Evolutionary conservation across 768 basidiomycete genomes (phyloP).

Genomic region (Chalciporus chontae): DNA sequence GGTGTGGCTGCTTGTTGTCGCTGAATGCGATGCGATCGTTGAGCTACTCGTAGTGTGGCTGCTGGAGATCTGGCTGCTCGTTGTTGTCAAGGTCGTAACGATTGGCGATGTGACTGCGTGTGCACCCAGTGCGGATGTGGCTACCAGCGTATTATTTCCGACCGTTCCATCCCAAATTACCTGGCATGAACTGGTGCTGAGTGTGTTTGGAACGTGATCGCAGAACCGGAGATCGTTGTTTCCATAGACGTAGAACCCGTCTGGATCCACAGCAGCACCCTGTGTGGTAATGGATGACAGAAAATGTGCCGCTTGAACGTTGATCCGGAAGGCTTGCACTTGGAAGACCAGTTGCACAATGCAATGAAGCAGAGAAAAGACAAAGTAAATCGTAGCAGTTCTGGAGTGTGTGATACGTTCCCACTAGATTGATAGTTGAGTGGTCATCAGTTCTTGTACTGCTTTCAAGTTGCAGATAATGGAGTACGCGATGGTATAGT

Average conservation of each 20-base stretch:
- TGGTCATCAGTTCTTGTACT: neutral
- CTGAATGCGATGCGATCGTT: neutral
- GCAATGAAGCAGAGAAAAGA: slow-evolving; percentile 65
- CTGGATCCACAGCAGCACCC: slow-evolving; percentile 44
- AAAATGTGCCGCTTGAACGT: slow-evolving; percentile 52
- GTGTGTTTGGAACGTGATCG: slow-evolving; percentile 41
- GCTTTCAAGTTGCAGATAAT: neutral
- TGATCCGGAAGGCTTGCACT: slow-evolving; percentile 61
- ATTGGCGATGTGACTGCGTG: neutral
- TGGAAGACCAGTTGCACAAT: slow-evolving; percentile 67
- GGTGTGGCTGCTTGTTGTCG: neutral
- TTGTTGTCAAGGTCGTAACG: neutral
- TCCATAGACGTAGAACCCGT: slow-evolving; percentile 42
- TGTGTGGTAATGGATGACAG: slow-evolving; percentile 48
- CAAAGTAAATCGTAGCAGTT: slow-evolving; percentile 61
- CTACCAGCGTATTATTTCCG: slow-evolving; percentile 3
- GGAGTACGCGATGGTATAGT: neutral
- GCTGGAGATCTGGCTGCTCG: neutral
- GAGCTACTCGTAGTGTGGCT: neutral
- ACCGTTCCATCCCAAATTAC: slow-evolving; percentile 52
- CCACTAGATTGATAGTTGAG: slow-evolving; percentile 43
- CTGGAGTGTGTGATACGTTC: slow-evolving; percentile 65
- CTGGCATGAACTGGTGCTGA: slow-evolving; percentile 39
- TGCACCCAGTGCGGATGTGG: neutral
- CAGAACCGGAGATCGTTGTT: slow-evolving; percentile 54